Evolutionary conservation across 2,329 filamentous ascomycete genomes (phyloP), one percentile per base, ranked within the genome.

Genomic region (Clonostachys solani): DNA sequence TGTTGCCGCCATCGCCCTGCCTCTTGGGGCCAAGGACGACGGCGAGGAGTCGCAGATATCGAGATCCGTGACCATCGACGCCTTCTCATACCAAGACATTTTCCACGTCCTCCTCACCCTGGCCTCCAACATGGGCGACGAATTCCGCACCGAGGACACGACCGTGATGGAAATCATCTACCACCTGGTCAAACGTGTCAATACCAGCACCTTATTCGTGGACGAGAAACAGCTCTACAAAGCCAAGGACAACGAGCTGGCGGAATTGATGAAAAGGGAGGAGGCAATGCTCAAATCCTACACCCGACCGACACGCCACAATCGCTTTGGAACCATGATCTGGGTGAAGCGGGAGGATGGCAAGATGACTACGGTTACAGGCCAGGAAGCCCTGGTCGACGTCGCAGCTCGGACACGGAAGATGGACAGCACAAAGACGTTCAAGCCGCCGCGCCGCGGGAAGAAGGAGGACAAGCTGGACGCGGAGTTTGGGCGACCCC

Each of bases 311-410:
- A 92, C 90, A 4, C 77, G 94, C 43, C 94, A 99, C 65, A 95
- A 92, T 56, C 82, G 94, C 34, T 99, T 97, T 59, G 94, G 94
- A 4, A 95, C 92, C 12, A 97, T 97, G 89, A 84, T 96, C 34
- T 97, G 92, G 92, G 83, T 99, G 36, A 90, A 95, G 69, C 78
- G 92, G 47, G 87, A 91, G 43, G 87, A 92, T 55, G 84, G 87
- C 44, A 92, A 92, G 59, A 81, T 94, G 57, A 87, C 89, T 0
- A 91, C 92, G 0, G 79, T 99, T 2, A 92, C 91, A 0, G 94
- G 94, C 2, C 92, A 97, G 61, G 86, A 91, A 56, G 88, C 88
- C 5, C 78, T 99, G 41, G 80, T 83, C 4, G 84, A 90, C 57
- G 80, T 83, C 7, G 78, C 87, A 9, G 79, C 80, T 37, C 86